Evolutionary conservation across 2,329 filamentous ascomycete genomes (phyloP), one percentile per base, ranked within the genome.

Genomic region (Ophiostoma triangulosporum): DNA sequence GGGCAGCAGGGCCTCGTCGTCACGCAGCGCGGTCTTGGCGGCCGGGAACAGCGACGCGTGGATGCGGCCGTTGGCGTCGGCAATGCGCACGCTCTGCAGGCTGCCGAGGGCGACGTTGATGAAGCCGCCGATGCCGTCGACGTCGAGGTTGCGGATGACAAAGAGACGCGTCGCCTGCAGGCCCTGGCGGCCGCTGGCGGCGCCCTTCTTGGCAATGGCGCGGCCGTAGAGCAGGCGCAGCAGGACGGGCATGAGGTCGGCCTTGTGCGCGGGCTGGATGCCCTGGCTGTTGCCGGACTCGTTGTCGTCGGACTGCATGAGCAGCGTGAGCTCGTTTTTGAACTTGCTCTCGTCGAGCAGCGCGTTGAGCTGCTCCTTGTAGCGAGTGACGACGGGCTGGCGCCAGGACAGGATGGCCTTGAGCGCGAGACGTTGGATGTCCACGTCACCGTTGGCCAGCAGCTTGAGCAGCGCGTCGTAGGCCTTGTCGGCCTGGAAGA

Each of bases 341-440:
- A 97, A 95, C 49, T 87, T 80, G 24, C 86, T 83, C 58, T 97
- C 93, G 60, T 98, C 93, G 8, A 97, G 77, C 2, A 98, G 73
- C 61, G 88, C 90, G 57, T 88, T 77, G 24, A 98, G 69, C 60
- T 90, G 88, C 60, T 96, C 89, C 61, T 89, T 81, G 63, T 97
- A 95, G 0, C 82, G 76, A 56, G 76, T 77, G 50, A 98, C 73
- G 8, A 77, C 81, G 2, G 83, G 75, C 55, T 86, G 79, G 65
- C 95, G 97, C 91, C 93, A 98, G 0, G 88, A 80, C 51, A 96
- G 74, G 7, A 98, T 78, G 8, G 85, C 86, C 65, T 89, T 90
- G 33, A 98, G 74, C 0, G 89, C 83, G 46, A 84, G 79, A 60
- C 85, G 91, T 65, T 98, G 93, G 15, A 95, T 80, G 60, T 96